phyloP scores from a whole-genome alignment of 2,329 filamentous ascomycete species.

The Stylonectria norvegica region DNA sequence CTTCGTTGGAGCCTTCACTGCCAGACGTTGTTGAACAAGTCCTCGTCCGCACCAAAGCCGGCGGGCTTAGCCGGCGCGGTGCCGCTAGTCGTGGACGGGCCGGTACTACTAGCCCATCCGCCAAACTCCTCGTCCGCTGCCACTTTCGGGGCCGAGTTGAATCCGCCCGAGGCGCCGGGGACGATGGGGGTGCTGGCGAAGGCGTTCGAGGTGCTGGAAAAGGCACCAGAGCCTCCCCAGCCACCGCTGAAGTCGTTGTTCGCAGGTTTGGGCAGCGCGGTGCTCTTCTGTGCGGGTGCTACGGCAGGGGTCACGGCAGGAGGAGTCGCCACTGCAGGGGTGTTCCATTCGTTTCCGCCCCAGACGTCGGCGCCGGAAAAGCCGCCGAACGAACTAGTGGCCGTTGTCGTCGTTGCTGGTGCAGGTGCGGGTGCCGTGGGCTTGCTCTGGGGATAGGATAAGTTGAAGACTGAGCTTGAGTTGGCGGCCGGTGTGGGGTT shows the following conservation, averaged over 20 bases:
- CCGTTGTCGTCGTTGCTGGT: slow-evolving; percentile 26
- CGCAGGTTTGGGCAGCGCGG: slow-evolving; percentile 43
- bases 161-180: slow-evolving; percentile 61
- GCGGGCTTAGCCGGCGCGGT: slow-evolving; percentile 49
- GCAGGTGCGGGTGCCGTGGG: slow-evolving; percentile 41
- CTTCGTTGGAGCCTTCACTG: slow-evolving; percentile 58
- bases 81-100: slow-evolving; percentile 39
- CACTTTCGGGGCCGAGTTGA: slow-evolving; percentile 64
- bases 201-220: slow-evolving; percentile 27
- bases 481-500: slow-evolving; percentile 39
- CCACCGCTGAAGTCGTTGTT: slow-evolving; percentile 63
- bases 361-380: slow-evolving; percentile 67
- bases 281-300: slow-evolving; percentile 58
- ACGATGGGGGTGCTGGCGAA: slow-evolving; percentile 60
- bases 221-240: slow-evolving; percentile 20
- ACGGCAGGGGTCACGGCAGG: slow-evolving; percentile 37
- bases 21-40: slow-evolving; percentile 96
- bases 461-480: slow-evolving; percentile 73
- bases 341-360: slow-evolving; percentile 82
- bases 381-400: slow-evolving; percentile 37
- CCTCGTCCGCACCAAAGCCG: slow-evolving; percentile 68
- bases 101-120: slow-evolving; percentile 77
- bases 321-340: slow-evolving; percentile 55
- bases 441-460: slow-evolving; percentile 55
- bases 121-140: slow-evolving; percentile 93